phyloP scores from a whole-genome alignment of 441 rosid species.

The Adansonia rubrostipa region DNA sequence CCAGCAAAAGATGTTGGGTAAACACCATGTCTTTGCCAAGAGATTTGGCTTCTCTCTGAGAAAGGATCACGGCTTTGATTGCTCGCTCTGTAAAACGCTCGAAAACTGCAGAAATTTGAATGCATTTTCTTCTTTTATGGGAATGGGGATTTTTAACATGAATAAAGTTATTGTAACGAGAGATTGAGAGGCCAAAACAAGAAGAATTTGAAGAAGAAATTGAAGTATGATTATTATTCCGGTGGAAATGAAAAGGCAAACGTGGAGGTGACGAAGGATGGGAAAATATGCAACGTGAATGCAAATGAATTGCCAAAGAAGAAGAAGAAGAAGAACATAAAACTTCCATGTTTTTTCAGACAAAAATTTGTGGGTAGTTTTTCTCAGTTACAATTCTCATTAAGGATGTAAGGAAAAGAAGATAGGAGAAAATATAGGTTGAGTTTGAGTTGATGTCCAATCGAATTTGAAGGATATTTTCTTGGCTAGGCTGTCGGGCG shows the following conservation, averaged over 20 bases:
- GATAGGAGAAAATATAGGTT: constrained; percentile 15
- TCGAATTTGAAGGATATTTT: constrained; percentile 17
- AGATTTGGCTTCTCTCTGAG: constrained; percentile 75
- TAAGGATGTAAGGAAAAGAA: not conserved
- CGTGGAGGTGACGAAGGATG: constrained; percentile 33
- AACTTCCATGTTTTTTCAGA: constrained; percentile 48
- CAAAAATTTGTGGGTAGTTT: not conserved
- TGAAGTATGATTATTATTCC: constrained; percentile 26
- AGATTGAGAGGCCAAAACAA: constrained; percentile 44
- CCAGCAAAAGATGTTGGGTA: constrained; percentile 76
- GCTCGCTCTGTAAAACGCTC: constrained; percentile 91
- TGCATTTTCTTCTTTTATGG: constrained; percentile 48
- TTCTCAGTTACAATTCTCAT: not conserved
- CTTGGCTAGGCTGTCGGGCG: constrained; percentile 11
- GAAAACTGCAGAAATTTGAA: constrained; percentile 69
- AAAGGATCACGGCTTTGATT: constrained; percentile 69
- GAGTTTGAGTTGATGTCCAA: constrained; percentile 16
- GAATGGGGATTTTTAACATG: constrained; percentile 29
- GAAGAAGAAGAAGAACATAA: constrained; percentile 63
- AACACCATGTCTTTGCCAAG: constrained; percentile 79
- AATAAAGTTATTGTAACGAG: constrained; percentile 26
- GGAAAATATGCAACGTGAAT: constrained; percentile 48
- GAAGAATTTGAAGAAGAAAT: constrained; percentile 57
- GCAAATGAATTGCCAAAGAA: constrained; percentile 57
- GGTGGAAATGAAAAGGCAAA: constrained; percentile 31